Evolutionary conservation across 2,329 filamentous ascomycete species (phyloP), one percentile per base, ranked within the genome.

Genomic region (Exserohilum turcica): DNA sequence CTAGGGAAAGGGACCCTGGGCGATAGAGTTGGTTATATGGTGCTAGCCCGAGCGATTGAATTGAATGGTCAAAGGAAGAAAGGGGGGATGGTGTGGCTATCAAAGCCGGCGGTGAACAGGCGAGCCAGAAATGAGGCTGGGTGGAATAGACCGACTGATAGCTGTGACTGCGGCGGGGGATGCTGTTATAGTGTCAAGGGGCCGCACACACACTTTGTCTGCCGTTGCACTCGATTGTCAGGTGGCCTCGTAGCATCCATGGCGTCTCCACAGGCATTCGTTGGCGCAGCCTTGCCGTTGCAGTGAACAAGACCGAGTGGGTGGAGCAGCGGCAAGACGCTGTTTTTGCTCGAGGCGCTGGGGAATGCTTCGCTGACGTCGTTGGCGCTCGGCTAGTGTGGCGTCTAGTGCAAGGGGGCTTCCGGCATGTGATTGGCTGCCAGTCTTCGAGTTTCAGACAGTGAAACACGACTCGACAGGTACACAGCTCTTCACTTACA

Each of bases 291-390:
- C n/a, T n/a, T n/a, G 21, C n/a, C 31, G 31, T 39, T 29, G 40
- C 46, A 21, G 7, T 51, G 46, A 52, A 47, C 50, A 38, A 56
- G n/a, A n/a, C n/a, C n/a, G n/a, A n/a, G n/a, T n/a, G n/a, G n/a
- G 36, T 51, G 52, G 44, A 43, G 47, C 28, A 28, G 48, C 52
- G 37, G 43, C 63, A 50, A 52, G 49, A 61, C 54, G 57, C 62
- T 69, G 62, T 60, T 51, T 57, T 52, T 50, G 9, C 48, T 49
- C 43, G 42, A 24, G 57, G 57, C 45, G 42, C 42, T 15, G 54
- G 52, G 48, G 55, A 57, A 21, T 53, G 49, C 63, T 68, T 66
- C 56, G 68, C 61, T 57, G 57, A 65, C 64, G 66, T 67, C 64
- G 66, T 65, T 63, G 60, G 63, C 63, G 57, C 59, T 51, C 43